phyloP scores from a whole-genome alignment of 2,329 filamentous ascomycete species.

The Fusarium nygamai region DNA sequence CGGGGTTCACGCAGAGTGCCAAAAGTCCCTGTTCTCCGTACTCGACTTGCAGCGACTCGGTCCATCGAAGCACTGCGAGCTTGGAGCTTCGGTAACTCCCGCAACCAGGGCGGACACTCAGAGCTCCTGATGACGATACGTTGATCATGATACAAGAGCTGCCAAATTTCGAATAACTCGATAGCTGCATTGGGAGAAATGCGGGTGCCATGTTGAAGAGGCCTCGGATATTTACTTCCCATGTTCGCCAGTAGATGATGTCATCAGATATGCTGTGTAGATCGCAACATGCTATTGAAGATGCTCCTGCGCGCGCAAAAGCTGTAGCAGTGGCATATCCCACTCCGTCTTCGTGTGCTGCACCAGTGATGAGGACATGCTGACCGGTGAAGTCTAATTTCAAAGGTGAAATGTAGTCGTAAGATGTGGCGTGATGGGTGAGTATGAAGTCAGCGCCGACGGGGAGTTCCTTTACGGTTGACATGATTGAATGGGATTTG shows the following conservation, averaged over 20 bases:
- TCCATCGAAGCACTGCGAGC: neutral
- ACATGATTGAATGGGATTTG: neutral
- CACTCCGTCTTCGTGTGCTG: neutral
- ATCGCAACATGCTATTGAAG: neutral
- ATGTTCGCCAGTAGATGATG: neutral
- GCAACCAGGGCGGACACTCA: neutral
- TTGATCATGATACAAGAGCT: neutral
- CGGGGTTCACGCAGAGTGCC: accelerated
- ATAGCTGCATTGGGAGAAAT: neutral
- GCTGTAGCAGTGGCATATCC: neutral
- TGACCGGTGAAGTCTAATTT: neutral
- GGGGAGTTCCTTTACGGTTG: neutral
- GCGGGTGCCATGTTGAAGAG: neutral
- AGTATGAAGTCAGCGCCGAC: neutral
- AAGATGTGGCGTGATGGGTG: neutral
- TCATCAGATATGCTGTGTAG: neutral
- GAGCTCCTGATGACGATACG: neutral
- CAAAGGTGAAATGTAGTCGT: neutral
- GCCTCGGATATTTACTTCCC: neutral
- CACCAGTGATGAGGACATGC: neutral
- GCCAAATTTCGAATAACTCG: accelerated
- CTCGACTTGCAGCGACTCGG: neutral
- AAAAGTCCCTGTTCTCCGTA: neutral
- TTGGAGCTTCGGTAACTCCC: neutral
- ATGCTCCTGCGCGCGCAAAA: neutral